Base-by-base conservation (phyloP, 495 filamentous ascomycete species). In the Aspergillus avenaceus region DNA sequence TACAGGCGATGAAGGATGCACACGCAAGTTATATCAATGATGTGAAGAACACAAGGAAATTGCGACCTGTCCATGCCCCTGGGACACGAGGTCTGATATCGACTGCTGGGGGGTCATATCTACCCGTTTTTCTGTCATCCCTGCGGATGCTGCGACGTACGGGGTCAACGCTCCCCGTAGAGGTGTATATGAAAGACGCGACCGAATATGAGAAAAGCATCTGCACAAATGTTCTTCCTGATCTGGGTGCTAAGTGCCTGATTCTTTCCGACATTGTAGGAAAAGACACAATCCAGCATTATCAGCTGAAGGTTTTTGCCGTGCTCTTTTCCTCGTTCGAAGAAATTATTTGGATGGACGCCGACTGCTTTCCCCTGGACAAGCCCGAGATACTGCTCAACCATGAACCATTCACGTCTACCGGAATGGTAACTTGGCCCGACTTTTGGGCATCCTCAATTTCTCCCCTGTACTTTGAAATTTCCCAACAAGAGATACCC, bases 271-370 rank as follows among this genome's bases (percentile, higher is more conserved):
- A 77, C 25, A 54, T 79, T 6, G 49, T 77, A 11, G 70, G 67
- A 8, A 67, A 65, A 26, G 58, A 67, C 9, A 46, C 58, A 8
- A 71, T 76, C 45, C 66, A 60, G 52, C 67, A 73, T 45, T 85
- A 73, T 53, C 83, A 86, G 55, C 74, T 82, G 53, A 84, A 84
- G 61, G 63, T 71, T n/a, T 74, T 84, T 47, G 74, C 83, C 2
- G 70, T 84, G 5, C 65, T 84, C 1, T 79, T 84, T 56, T 84
- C 79, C 0, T 74, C 75, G 8, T 86, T 84, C 36, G 74, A 82
- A 55, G 65, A 80, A 43, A 65, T 86, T 3, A 71, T 86, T 21
- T 82, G 81, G 65, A 76, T 85, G 66, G 83, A 86, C 55, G 75
- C 77, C 27, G 81, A 85, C 53, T 71, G 67, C 46, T 74, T 84